These are phyloP conservation scores for Naegleria fowleri DNA, from an alignment of 208 protist genomes.

Conservation along the genomic window DNA sequence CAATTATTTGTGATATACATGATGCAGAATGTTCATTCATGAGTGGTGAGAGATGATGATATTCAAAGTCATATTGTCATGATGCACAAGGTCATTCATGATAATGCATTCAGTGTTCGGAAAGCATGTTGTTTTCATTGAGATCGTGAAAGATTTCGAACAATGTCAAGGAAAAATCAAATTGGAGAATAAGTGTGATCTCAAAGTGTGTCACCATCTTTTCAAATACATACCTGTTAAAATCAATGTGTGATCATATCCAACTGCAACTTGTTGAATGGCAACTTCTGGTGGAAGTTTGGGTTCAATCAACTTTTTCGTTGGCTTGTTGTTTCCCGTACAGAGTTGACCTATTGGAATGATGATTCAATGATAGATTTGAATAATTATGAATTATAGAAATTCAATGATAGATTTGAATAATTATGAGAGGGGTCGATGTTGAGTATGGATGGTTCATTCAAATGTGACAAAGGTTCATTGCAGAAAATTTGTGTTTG, in stretches of 20 bases:
- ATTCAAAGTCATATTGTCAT: no score
- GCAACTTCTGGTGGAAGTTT: background rate
- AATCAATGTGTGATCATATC: background rate
- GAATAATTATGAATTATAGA: background rate
- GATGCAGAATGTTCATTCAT: no score
- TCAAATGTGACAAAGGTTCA: no score
- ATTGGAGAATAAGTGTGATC: no score
- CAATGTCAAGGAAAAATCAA: no score
- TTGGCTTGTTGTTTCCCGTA: background rate
- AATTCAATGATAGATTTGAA: background rate
- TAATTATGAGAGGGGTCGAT: background rate
- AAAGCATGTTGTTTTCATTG: no score
- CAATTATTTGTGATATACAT: background rate
- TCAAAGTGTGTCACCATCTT: background rate
- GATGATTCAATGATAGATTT: background rate
- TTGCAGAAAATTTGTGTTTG: no score
- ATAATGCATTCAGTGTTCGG: background rate
- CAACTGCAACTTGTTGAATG: slow-evolving; percentile 9
- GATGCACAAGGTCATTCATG: no score
- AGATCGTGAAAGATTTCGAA: no score
- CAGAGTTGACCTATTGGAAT: background rate
- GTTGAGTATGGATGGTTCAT: no score
- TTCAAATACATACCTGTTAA: background rate
- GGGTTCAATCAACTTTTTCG: background rate
- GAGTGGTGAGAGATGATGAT: no score